Evolutionary conservation across 2,329 filamentous ascomycete genomes (phyloP), one percentile per base, ranked within the genome.

Genomic region (Penicillium sp.): DNA sequence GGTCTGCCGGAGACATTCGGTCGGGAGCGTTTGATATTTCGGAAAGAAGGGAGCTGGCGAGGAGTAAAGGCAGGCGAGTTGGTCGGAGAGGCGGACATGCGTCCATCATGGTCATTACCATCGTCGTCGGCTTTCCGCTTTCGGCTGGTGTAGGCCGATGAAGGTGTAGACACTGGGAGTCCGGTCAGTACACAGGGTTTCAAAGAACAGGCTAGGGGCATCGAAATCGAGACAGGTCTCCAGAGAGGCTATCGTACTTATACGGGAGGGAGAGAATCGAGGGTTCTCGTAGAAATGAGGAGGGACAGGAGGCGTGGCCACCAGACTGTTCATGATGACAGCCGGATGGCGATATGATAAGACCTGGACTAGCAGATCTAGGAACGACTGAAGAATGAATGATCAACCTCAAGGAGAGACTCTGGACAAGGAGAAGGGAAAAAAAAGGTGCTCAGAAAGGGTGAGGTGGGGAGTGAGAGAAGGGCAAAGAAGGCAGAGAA

Each of bases 121-220:
- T 89, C 87, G 69, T 88, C 86, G 59, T 94, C 91, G 72, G 92
- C 93, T 83, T 98, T 98, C 79, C 95, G 89, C 84, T 98, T 98
- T 68, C 86, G 82, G 71, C 78, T 79, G 71, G 70, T 71, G 70
- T 78, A 73, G 67, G 75, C 70, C 70, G 76, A 74, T 56, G 71
- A 72, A 65, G 75, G 74, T 65, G 73, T 78, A 66, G 74, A 75
- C 71, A 77, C 73, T 77, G 63, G 30, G 40, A 51, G 35, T 26
- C 26, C n/a, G 52, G 59, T 71, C 46, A 68, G 69, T 64, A 56
- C 16, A 58, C 19, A 42, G 25, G 10, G 37, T 14, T 43, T 55
- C 37, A n/a, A 16, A 48, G 59, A 54, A 57, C 35, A 22, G 13
- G 11, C 5, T 22, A 3, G 11, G 54, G 26, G 7, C 49, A 28